Conservation (phyloP, 345 rosid species). For the Salix brachista region DNA sequence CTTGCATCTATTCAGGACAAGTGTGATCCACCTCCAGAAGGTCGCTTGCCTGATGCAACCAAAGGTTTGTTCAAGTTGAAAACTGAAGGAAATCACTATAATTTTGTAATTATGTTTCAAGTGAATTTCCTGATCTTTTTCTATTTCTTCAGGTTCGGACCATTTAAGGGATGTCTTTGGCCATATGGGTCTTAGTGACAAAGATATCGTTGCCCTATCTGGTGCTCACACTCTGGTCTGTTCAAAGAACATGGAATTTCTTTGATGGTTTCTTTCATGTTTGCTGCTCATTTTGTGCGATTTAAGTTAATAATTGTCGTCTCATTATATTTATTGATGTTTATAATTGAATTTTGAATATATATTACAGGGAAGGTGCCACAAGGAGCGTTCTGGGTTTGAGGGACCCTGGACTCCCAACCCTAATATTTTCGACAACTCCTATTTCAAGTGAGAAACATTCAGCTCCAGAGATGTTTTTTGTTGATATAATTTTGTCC, state of each 20-base stretch:
- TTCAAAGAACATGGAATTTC: background rate
- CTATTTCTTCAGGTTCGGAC: constrained; percentile 12
- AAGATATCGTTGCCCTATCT: constrained; percentile 24
- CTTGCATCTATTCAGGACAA: constrained; percentile 14
- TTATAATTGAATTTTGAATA: too few relatives aligned
- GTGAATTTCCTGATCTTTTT: too few relatives aligned
- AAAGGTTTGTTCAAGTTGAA: constrained; percentile 10
- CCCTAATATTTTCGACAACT: constrained; percentile 19
- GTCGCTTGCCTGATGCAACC: constrained; percentile 28
- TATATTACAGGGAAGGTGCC: constrained; percentile 21
- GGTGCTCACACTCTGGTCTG: constrained; percentile 26
- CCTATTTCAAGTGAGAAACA: constrained; percentile 20
- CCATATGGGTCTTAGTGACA: constrained; percentile 24
- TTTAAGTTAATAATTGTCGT: too few relatives aligned
- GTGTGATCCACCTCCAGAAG: constrained; percentile 22
- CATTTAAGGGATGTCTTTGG: constrained; percentile 25
- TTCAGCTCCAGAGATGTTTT: background rate
- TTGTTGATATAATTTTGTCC: background rate
- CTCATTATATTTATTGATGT: too few relatives aligned
- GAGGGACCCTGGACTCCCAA: constrained; percentile 28
- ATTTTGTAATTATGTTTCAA: too few relatives aligned
- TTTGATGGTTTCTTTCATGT: too few relatives aligned
- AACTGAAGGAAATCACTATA: background rate
- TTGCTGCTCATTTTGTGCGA: background rate
- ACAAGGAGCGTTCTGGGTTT: constrained; percentile 25